Evolutionary conservation across 2,329 filamentous ascomycete species (phyloP), one percentile per base, ranked within the genome.

Genomic region (Colletotrichum tofieldiae): DNA sequence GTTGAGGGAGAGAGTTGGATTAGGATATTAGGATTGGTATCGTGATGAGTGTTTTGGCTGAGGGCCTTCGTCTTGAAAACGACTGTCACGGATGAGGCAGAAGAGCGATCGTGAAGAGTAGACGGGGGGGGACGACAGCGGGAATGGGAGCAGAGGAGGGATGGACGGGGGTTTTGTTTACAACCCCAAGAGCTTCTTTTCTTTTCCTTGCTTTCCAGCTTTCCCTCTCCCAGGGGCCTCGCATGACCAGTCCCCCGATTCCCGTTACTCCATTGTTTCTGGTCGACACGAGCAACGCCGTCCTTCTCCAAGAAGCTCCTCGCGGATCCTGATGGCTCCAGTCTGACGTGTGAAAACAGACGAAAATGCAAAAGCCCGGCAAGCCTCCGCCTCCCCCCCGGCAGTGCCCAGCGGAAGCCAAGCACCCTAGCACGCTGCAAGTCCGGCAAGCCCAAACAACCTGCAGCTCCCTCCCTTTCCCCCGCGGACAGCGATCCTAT

Each of bases 321-420:
- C 32, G 29, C 45, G 47, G 37, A 59, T 64, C 37, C 49, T 47
- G 43, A 52, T 41, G 65, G 39, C 65, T 69, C 69, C 54, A 70
- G 59, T 72, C 65, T 69, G 70, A 72, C 70, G 70, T 72, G 65
- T 65, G 70, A 65, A 51, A 67, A 43, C 41, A 60, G 47, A 43
- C 37, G 37, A 58, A 58, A 58, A 32, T 18, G 16, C n/a, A 47
- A 51, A 51, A 43, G 26, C 55, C 18, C n/a, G 23, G 54, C 32
- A 62, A 62, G 60, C 43, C 60, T n/a, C n/a, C 32, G 2, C 35
- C n/a, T 4, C 47, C 8, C 32, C 35, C 20, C 12, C 41, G 59
- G 59, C 43, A 47, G 43, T 61, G 45, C 45, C 41, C 26, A 47
- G 58, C 41, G 6, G 26, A 26, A 61, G 45, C 14, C 58, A 23